Base-by-base conservation (phyloP, 2,329 filamentous ascomycete species). In the Exophiala oligosperma region DNA sequence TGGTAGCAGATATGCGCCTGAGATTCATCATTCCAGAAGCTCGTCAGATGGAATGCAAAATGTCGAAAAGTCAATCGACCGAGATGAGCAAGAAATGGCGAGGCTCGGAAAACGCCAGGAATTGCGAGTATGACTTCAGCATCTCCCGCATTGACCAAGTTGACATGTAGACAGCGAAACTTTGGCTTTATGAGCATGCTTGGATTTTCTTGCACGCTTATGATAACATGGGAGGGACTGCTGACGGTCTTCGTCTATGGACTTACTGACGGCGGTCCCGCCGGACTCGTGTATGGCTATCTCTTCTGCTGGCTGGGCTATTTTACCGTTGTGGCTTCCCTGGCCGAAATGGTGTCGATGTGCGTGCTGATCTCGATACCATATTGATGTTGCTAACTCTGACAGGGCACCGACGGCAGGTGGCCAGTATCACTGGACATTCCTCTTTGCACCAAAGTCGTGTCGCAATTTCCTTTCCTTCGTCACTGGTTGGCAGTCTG, bases 401-500 rank as follows among this genome's bases (percentile, higher is more conserved):
- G 11, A 24, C 26, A 73, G 70, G 69, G 68, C 67, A 17, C 71
- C 71, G 0, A 72, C 70, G 1, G 68, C 70, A 12, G 69, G 70
- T 26, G 73, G 73, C 1, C 73, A 75, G 57, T 76, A 76, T 37
- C 73, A 76, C 49, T 76, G 73, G 68, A 63, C 65, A 1, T 65
- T 61, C 9, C 58, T 66, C 35, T 66, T 70, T 38, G 67, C 68
- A 53, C 64, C 61, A 23, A 49, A 44, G 14, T 52, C 41, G 21
- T 66, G 60, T 52, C 57, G 60, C 9, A 66, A 65, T 28, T 52
- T 66, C 8, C 57, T 68, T 7, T 60, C 57, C 5, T 70, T 64
- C 50, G 56, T 68, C 28, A 68, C 66, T 2, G 66, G 66, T 35
- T 80, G 77, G 79, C 72, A 79, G 61, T 76, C 72, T 3, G 72